Evolutionary conservation across 805 yeast species (phyloP).

Genomic region (Cephaloascus albidus): DNA sequence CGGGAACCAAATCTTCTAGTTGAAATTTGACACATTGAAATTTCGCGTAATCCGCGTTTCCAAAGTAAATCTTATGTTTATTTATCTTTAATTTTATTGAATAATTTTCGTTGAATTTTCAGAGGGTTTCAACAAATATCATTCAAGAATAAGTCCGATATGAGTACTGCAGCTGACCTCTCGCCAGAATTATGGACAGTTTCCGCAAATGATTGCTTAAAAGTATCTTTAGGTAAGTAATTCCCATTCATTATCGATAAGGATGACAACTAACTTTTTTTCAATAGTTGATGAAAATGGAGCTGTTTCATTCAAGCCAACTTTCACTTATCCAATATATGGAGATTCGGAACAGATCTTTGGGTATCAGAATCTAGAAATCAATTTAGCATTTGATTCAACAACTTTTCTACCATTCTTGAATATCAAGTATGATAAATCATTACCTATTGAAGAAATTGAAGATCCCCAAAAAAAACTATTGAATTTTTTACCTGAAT

Average conservation of each 20-base stretch:
- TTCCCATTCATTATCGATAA: not conserved
- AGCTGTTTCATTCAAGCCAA: conserved; percentile 60
- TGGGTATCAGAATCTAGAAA: conserved; percentile 66
- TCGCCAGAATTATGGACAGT: conserved; percentile 69
- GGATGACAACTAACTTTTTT: no score
- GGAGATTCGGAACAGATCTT: conserved; percentile 86
- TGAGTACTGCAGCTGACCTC: conserved; percentile 12
- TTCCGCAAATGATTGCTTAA: conserved; percentile 61
- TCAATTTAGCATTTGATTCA: conserved; percentile 65
- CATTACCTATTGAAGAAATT: conserved; percentile 42
- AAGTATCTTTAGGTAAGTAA: conserved; percentile 31
- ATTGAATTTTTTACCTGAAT: conserved; percentile 50
- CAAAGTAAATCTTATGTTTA: no score
- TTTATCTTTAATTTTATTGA: no score
- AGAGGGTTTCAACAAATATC: no score
- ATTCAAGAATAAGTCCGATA: no score
- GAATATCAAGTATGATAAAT: conserved; percentile 44
- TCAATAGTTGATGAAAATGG: conserved; percentile 50
- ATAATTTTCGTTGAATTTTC: no score
- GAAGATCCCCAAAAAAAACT: conserved; percentile 53
- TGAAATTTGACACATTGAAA: no score
- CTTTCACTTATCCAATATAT: conserved; percentile 85
- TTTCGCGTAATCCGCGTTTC: no score
- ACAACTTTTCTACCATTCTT: conserved; percentile 66
- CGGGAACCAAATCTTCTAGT: no score